phyloP scores from a whole-genome alignment of 306 rosid species.

The Prunus fruticosa region DNA sequence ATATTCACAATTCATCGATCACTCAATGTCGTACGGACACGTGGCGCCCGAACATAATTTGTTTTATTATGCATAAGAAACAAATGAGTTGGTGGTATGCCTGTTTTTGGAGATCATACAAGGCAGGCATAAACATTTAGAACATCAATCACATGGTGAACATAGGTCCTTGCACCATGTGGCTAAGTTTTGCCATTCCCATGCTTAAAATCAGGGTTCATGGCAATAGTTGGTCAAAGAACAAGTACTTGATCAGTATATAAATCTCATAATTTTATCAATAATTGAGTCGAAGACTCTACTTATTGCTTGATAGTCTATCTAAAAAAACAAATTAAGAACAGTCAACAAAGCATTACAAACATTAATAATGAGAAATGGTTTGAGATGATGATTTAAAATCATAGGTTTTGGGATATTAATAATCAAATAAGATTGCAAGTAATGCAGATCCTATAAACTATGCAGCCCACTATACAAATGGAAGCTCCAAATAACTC shows the following conservation, averaged over 20 bases:
- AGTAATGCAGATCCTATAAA: constrained; percentile 6
- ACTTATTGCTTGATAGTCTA: too few species aligned
- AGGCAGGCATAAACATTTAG: constrained; percentile 5
- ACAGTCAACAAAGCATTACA: neutral
- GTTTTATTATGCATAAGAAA: neutral
- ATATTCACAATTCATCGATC: neutral
- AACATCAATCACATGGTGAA: neutral
- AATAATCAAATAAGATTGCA: neutral
- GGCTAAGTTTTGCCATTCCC: constrained; percentile 7
- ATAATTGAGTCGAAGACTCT: too few species aligned
- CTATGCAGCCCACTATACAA: constrained; percentile 2
- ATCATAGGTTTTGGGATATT: neutral
- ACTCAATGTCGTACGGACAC: neutral
- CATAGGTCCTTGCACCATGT: constrained; percentile 17
- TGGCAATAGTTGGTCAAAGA: neutral
- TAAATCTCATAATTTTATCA: too few species aligned
- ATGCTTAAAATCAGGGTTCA: neutral
- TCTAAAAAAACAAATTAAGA: too few species aligned
- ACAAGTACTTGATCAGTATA: neutral
- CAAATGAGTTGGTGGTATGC: constrained; percentile 1
- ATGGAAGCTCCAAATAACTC: constrained; percentile 2
- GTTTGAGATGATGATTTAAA: neutral
- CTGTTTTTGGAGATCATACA: neutral
- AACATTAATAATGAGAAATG: neutral
- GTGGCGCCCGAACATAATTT: neutral